phyloP scores from a whole-genome alignment of 139 green algal species.

The Monoraphidium neglectum region DNA sequence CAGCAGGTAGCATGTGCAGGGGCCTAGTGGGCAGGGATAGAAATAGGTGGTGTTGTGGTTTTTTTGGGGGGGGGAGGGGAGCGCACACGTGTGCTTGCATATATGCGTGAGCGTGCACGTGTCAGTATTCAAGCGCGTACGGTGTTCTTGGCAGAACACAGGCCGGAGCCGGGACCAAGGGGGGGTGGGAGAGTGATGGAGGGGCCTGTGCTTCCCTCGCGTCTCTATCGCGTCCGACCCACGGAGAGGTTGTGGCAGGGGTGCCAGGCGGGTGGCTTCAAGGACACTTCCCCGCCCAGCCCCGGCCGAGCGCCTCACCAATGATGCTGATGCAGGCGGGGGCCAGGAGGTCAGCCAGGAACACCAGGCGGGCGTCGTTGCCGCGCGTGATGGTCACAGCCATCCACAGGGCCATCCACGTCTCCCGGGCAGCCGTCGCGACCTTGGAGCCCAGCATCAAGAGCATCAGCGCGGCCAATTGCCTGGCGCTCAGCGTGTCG shows the following conservation, averaged over 20 bases:
- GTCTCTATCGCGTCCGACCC: too few relatives aligned
- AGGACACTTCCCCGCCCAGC: too few relatives aligned
- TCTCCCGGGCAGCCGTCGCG: background rate
- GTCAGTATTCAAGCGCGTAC: too few relatives aligned
- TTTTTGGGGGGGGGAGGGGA: too few relatives aligned
- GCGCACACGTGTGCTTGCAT: too few relatives aligned
- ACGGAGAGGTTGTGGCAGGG: too few relatives aligned
- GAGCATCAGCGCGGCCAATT: too few relatives aligned
- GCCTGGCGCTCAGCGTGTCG: too few relatives aligned
- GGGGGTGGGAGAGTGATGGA: too few relatives aligned
- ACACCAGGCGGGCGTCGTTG: conserved; percentile 16
- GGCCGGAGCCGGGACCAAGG: background rate
- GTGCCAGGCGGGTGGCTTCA: too few relatives aligned
- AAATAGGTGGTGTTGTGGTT: background rate
- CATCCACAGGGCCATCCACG: conserved; percentile 11
- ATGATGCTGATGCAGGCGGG: background rate
- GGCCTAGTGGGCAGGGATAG: background rate
- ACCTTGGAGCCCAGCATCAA: conserved; percentile 11
- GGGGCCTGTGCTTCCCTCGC: too few relatives aligned
- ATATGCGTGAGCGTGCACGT: too few relatives aligned
- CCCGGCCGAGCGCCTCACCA: conserved; percentile 1
- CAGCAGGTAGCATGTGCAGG: conserved; percentile 3
- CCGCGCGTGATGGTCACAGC: conserved; percentile 8
- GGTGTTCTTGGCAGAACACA: background rate
- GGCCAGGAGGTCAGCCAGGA: conserved; percentile 14